Evolutionary conservation across 108 stramenopile species (phyloP).

Genomic region (Cyclotella sp.): DNA sequence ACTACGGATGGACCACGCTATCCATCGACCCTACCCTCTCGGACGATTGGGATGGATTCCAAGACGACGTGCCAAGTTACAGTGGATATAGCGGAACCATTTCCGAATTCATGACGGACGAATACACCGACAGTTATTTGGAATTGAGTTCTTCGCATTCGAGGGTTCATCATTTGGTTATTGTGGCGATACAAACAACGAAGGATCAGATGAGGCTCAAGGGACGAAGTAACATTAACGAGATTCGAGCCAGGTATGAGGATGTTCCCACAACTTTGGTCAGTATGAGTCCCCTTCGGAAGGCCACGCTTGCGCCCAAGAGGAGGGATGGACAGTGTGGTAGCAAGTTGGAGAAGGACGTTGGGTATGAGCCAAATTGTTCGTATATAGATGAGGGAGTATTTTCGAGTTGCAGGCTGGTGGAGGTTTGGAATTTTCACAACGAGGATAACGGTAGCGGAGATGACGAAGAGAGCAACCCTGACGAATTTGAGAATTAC

Average conservation of each 20-base stretch:
- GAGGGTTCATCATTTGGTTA: slow-evolving; percentile 27
- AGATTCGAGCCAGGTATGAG: slow-evolving; percentile 48
- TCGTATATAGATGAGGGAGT: slow-evolving; percentile 51
- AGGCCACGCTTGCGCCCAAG: slow-evolving; percentile 39
- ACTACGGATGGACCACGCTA: slow-evolving; percentile 51
- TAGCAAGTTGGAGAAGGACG: slow-evolving; percentile 47
- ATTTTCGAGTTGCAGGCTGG: slow-evolving; percentile 45
- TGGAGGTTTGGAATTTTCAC: slow-evolving; percentile 59
- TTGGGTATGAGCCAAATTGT: slow-evolving; percentile 52
- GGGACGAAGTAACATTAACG: slow-evolving; percentile 38
- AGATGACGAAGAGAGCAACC: slow-evolving; percentile 7
- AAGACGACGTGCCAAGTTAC: slow-evolving; percentile 33
- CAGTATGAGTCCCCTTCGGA: slow-evolving; percentile 47
- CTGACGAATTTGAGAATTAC: slow-evolving; percentile 4
- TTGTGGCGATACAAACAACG: slow-evolving; percentile 34
- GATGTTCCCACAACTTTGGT: slow-evolving; percentile 54
- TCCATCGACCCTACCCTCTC: slow-evolving; percentile 42
- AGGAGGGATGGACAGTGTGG: slow-evolving; percentile 29
- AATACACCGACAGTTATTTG: not conserved
- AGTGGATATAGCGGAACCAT: slow-evolving; percentile 45
- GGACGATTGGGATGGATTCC: slow-evolving; percentile 48
- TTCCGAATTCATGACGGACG: slow-evolving; percentile 33
- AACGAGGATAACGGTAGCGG: slow-evolving; percentile 39
- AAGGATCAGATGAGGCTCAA: slow-evolving; percentile 33
- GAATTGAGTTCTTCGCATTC: not conserved